These are phyloP conservation scores for Didymellaceae sp. DNA, from an alignment of 2,329 filamentous ascomycete species.

Conservation along the genomic window DNA sequence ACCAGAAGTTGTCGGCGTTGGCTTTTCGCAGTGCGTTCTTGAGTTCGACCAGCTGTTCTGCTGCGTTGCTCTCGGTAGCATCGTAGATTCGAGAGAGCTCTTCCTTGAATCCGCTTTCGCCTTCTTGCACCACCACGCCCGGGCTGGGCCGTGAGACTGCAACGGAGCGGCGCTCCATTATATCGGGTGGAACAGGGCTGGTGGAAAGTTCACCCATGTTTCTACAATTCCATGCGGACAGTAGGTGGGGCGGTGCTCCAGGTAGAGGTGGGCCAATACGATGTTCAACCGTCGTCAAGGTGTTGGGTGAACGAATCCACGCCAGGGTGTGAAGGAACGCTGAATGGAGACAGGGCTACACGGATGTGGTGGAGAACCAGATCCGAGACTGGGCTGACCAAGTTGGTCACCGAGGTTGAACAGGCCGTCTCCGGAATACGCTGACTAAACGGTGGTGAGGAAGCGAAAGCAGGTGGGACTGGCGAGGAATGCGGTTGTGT, in stretches of 20 bases:
- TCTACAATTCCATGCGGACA: constrained; percentile 34
- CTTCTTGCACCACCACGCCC: constrained; percentile 53
- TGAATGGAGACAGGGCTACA: constrained; percentile 15
- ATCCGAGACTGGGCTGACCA: constrained; percentile 26
- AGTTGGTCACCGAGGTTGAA: constrained; percentile 25
- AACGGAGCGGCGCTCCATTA: constrained; percentile 52
- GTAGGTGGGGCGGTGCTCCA: constrained; percentile 21
- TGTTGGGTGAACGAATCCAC: constrained; percentile 5
- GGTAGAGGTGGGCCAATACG: constrained; percentile 17
- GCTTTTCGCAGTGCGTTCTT: constrained; percentile 63
- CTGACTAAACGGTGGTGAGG: constrained; percentile 27
- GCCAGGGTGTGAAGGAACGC: constrained; percentile 7
- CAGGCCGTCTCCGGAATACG: constrained; percentile 26
- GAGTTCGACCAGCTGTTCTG: constrained; percentile 65
- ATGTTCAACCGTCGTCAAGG: constrained; percentile 17
- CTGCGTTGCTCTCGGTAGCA: constrained; percentile 64
- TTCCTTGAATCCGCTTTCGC: constrained; percentile 53
- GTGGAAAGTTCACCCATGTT: constrained; percentile 39
- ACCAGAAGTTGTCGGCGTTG: constrained; percentile 68
- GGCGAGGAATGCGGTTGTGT: constrained; percentile 32
- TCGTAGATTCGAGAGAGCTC: constrained; percentile 42
- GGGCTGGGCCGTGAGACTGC: constrained; percentile 51
- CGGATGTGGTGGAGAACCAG: constrained; percentile 12
- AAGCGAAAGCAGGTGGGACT: constrained; percentile 25
- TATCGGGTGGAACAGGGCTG: constrained; percentile 45